phyloP scores from a whole-genome alignment of 257 asterid species.

The Scutellaria baicalensis region DNA sequence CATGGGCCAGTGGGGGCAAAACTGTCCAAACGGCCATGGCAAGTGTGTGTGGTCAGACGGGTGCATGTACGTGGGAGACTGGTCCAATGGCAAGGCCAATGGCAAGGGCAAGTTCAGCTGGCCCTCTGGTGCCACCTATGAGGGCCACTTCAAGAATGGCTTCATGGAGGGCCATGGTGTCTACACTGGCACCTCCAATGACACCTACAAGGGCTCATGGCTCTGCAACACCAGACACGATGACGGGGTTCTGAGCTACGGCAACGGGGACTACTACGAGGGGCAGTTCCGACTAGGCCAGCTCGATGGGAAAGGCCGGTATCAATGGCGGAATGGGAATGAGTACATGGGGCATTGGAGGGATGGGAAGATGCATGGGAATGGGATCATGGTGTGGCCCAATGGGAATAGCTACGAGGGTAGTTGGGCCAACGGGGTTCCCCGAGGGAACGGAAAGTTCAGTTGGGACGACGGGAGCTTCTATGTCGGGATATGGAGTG shows the following conservation, averaged over 20 bases:
- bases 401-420: constrained; percentile 77
- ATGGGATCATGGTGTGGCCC: constrained; percentile 69
- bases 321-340: constrained; percentile 71
- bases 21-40: constrained; percentile 63
- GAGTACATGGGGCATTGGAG: constrained; percentile 78
- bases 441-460: constrained; percentile 73
- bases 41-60: constrained; percentile 84
- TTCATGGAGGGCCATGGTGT: constrained; percentile 84
- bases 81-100: constrained; percentile 54
- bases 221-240: constrained; percentile 65
- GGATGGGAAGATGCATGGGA: constrained; percentile 65
- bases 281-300: constrained; percentile 68
- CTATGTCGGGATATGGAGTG: constrained; percentile 82
- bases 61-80: constrained; percentile 85
- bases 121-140: constrained; percentile 89
- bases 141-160: constrained; percentile 78
- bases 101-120: constrained; percentile 87
- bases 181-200: constrained; percentile 56
- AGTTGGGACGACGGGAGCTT: constrained; percentile 81
- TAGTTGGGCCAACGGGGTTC: constrained; percentile 70
- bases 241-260: constrained; percentile 46
- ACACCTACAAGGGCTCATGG: constrained; percentile 70
- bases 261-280: constrained; percentile 66
- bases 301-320: constrained; percentile 75
- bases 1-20: constrained; percentile 69